phyloP scores from a whole-genome alignment of 257 asterid genomes.

The Gentiana dahurica region DNA sequence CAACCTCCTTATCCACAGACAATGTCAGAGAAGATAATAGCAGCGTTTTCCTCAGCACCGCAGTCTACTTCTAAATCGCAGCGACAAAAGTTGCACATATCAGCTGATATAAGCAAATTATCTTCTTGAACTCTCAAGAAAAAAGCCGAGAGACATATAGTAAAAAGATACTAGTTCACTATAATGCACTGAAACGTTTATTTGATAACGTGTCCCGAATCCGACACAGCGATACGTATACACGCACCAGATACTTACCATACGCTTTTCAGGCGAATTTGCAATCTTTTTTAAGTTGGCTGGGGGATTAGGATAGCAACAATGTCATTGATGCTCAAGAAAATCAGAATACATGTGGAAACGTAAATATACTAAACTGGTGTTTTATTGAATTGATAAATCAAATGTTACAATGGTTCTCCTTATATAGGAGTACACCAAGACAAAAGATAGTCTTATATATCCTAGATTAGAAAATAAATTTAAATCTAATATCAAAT shows the following conservation, averaged over 20 bases:
- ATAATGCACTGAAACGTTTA: background rate
- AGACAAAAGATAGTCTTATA: too few relatives aligned
- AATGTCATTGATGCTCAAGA: too few relatives aligned
- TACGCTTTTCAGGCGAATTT: background rate
- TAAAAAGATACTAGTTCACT: background rate
- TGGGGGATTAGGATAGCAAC: too few relatives aligned
- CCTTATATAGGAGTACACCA: too few relatives aligned
- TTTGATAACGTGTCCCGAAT: background rate
- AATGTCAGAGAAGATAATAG: conserved; percentile 55
- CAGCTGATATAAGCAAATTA: too few relatives aligned
- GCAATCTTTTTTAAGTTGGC: background rate
- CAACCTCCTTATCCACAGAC: conserved; percentile 85
- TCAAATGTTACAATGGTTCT: too few relatives aligned
- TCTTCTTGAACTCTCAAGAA: background rate
- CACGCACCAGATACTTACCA: background rate
- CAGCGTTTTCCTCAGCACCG: conserved; percentile 51
- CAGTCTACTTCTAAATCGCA: conserved; percentile 80
- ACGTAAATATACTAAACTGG: too few relatives aligned
- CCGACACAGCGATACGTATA: too few relatives aligned
- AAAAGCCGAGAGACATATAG: background rate
- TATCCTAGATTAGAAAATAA: too few relatives aligned
- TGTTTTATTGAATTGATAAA: too few relatives aligned
- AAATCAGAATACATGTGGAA: too few relatives aligned
- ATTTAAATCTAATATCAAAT: too few relatives aligned
- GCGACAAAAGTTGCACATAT: conserved; percentile 9